phyloP scores from a whole-genome alignment of 306 rosid genomes.

The Luffa acutangula region DNA sequence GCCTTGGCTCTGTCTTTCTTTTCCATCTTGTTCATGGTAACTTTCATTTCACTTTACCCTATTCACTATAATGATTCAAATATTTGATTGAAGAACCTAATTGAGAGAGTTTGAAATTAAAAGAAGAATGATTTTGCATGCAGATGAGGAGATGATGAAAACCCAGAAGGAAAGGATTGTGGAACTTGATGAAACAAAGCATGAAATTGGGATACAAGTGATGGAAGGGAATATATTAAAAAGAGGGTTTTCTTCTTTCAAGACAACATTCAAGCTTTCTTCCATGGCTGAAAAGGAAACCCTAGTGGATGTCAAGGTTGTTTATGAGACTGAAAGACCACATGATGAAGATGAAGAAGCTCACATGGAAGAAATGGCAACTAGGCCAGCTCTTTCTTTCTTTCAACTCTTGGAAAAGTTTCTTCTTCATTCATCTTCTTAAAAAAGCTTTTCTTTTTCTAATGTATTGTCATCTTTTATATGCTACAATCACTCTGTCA shows the following conservation, averaged over 20 bases:
- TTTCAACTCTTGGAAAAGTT: constrained; percentile 26
- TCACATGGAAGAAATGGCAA: constrained; percentile 15
- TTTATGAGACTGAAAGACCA: constrained; percentile 24
- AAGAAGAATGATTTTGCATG: neutral
- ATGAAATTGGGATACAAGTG: constrained; percentile 43
- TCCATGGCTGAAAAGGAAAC: constrained; percentile 23
- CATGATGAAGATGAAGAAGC: constrained; percentile 19
- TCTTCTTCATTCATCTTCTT: constrained; percentile 9
- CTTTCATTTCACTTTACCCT: neutral
- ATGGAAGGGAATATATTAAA: constrained; percentile 44
- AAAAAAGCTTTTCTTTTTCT: neutral
- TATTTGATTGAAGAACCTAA: neutral
- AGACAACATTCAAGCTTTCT: constrained; percentile 32
- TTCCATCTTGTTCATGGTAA: constrained; percentile 38
- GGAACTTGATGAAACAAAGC: constrained; percentile 32
- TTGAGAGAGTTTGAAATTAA: neutral
- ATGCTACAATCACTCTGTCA: no score
- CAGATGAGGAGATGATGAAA: constrained; percentile 14
- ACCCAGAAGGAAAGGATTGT: constrained; percentile 46
- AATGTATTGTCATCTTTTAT: no score
- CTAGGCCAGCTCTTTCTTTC: constrained; percentile 27
- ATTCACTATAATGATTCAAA: neutral
- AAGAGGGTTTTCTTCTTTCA: constrained; percentile 42
- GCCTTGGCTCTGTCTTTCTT: constrained; percentile 39
- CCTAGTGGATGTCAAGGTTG: constrained; percentile 34